A percentile compares a stretch with the other conserved stretches of the same genome.
phyloP scores from a whole-genome alignment of 345 rosid genomes.

The Brassica nigra region DNA sequence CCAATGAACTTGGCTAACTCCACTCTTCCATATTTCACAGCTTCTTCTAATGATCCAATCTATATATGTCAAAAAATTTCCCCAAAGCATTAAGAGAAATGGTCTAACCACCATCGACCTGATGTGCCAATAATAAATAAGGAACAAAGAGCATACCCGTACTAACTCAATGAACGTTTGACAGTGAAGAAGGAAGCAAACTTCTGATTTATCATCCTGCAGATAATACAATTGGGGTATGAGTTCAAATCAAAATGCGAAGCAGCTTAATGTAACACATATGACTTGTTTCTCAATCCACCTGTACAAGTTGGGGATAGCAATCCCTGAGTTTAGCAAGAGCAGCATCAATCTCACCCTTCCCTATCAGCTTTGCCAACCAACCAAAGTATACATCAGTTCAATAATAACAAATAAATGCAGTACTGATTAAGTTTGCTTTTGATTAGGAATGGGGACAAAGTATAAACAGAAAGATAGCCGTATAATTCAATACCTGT shows the following conservation, averaged over 20 bases:
- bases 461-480: neutral
- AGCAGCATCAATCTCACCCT: constrained; percentile 82
- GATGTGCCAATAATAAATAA: neutral
- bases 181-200: constrained; percentile 84
- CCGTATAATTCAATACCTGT: constrained; percentile 55
- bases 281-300: constrained; percentile 21
- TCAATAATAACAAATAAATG: neutral
- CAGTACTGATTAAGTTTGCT: constrained; percentile 3
- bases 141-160: constrained; percentile 51
- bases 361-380: constrained; percentile 73
- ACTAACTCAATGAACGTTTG: constrained; percentile 91
- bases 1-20: constrained; percentile 68
- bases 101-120: neutral
- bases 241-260: constrained; percentile 27
- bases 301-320: constrained; percentile 91
- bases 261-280: neutral
- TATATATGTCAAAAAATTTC: constrained; percentile 15
- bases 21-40: constrained; percentile 73
- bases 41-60: constrained; percentile 80
- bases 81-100: neutral
- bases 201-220: constrained; percentile 84
- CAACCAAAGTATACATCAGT: constrained; percentile 32
- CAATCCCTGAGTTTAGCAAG: constrained; percentile 62
- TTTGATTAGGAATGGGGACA: neutral
- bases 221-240: constrained; percentile 21